Evolutionary conservation across 2,329 filamentous ascomycete genomes (phyloP), one percentile per base, ranked within the genome.

Genomic region (Periconia macrospinosa): DNA sequence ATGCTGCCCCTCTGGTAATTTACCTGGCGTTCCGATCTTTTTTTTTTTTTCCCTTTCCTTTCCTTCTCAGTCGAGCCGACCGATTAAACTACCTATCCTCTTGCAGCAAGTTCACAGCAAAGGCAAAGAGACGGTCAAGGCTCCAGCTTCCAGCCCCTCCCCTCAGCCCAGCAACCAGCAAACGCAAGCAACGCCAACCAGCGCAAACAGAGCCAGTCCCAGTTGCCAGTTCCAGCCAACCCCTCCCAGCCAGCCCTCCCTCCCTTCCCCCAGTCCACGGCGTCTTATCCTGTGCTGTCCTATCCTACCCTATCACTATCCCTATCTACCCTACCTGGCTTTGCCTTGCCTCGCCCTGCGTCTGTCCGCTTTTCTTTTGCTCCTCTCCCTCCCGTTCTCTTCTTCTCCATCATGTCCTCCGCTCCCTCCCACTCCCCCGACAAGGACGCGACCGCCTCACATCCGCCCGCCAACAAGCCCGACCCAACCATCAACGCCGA

Each of bases 371-470:
- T 27, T 27, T 27, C 8, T 8, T 27, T 27, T 27, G 3, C 23
- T 49, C 47, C 52, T 52, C 56, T 58, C 55, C 53, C 46, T 53
- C 47, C 52, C 50, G 51, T 60, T 48, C 54, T 53, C 59, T 52
- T 59, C 60, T 61, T 57, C 60, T 62, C 56, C 67, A 67, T 55
- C 61, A 72, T 73, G 69, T 70, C 70, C 56, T 53, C 47, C 49
- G 43, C 49, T 14, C 48, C 41, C 47, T 50, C 59, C 37, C 50
- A 59, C 43, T 55, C 63, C 53, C 42, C 52, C 52, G 45, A 59
- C 48, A 57, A 68, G 47, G 50, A 57, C 57, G 49, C 63, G 49
- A 59, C 67, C 48, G 70, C 71, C 41, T 58, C 68, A 49, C 72
- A 74, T 59, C 68, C 70, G 27, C 69, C 70, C 19, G 41, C 61